Conservation (phyloP, 2,329 filamentous ascomycete species). For the Colletotrichum tamarilloi region DNA sequence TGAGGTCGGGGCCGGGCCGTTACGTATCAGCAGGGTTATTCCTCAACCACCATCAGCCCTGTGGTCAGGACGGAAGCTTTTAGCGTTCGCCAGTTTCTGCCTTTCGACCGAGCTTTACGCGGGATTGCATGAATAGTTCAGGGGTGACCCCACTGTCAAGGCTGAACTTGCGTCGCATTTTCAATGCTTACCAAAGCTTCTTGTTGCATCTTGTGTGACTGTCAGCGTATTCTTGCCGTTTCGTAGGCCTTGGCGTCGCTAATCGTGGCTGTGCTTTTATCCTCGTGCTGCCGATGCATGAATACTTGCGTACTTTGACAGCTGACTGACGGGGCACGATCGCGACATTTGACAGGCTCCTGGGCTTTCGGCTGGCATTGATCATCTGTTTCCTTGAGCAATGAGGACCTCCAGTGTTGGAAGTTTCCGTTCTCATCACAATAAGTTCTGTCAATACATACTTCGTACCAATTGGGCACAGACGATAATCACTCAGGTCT, state of each 20-base stretch:
- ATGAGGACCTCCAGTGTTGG: not conserved
- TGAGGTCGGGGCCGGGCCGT: conserved; percentile 3
- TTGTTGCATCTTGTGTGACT: not conserved
- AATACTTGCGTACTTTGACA: not conserved
- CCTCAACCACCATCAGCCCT: not conserved
- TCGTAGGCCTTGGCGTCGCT: not conserved
- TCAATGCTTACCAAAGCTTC: not conserved
- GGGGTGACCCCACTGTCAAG: not conserved
- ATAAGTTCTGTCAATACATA: not conserved
- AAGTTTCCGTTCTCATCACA: not conserved
- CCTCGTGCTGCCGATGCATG: not conserved
- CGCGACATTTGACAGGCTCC: not conserved
- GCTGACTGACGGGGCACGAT: not conserved
- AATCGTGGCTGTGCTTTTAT: not conserved
- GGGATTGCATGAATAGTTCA: not conserved
- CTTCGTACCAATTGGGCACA: not conserved
- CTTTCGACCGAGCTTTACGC: not conserved
- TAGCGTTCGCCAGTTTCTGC: not conserved
- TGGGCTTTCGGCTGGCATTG: not conserved
- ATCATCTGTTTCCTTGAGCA: not conserved
- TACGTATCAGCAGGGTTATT: not conserved
- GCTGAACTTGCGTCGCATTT: not conserved
- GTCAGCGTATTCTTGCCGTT: conserved; percentile 3
- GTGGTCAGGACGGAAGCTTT: not conserved
- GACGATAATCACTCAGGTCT: not conserved